Conservation (phyloP, 305 asterid species). For the Solanum aculeatissimum region DNA sequence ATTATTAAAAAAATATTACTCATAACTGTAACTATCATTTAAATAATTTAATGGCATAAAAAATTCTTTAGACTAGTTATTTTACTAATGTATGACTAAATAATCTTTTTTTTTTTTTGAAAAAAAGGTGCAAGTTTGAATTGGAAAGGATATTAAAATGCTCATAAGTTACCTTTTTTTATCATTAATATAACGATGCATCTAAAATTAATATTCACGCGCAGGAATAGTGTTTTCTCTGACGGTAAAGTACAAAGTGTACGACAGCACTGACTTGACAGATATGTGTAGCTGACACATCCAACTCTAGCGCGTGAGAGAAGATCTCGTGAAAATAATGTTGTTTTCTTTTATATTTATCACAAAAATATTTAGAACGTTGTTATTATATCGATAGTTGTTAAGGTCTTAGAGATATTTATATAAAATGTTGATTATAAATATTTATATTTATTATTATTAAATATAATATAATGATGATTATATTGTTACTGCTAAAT, state of each 20-base stretch:
- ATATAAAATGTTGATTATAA: rapidly evolving
- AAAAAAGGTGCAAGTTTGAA: not conserved
- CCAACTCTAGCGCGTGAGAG: not conserved
- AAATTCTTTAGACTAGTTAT: too few relatives aligned
- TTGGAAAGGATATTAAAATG: not conserved
- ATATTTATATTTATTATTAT: not conserved
- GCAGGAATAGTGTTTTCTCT: not conserved
- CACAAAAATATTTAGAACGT: too few relatives aligned
- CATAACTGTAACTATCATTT: not conserved
- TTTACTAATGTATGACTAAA: too few relatives aligned
- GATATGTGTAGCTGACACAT: not conserved
- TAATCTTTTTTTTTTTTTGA: too few relatives aligned
- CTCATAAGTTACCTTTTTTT: not conserved
- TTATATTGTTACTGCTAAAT: not conserved
- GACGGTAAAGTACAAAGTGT: not conserved
- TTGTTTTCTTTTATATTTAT: too few relatives aligned
- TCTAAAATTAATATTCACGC: not conserved
- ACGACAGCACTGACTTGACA: not conserved
- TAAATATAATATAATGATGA: too few relatives aligned
- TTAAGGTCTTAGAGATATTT: not conserved
- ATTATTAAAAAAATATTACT: not conserved
- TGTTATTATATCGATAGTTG: too few relatives aligned
- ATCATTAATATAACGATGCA: not conserved
- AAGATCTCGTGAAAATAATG: not conserved
- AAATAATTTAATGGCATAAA: not conserved